These are phyloP conservation scores for Colletotrichum noveboracense DNA, from an alignment of 2,329 filamentous ascomycete genomes.

Conservation along the genomic window DNA sequence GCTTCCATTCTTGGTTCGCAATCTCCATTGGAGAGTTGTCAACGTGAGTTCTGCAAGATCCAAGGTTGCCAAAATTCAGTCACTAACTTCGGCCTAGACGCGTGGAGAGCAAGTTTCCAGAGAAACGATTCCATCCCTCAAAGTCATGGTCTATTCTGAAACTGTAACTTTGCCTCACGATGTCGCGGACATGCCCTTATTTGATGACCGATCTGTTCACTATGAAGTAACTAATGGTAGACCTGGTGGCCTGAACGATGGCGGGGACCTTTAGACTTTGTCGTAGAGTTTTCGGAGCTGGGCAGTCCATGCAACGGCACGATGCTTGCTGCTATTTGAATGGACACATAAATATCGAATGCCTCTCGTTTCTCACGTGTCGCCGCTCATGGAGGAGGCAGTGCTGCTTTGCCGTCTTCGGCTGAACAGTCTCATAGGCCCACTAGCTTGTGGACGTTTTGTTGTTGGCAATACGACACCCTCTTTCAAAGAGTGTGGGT, in stretches of 20 bases:
- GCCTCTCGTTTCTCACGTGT: neutral
- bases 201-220: neutral
- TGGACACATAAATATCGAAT: neutral
- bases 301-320: neutral
- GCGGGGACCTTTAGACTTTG: neutral
- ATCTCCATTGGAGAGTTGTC: neutral
- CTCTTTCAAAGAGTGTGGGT: constrained; percentile 25
- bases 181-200: neutral
- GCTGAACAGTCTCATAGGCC: constrained; percentile 3
- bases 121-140: neutral
- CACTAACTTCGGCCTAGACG: neutral
- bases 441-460: neutral
- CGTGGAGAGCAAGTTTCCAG: neutral
- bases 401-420: neutral
- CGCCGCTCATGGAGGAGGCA: neutral
- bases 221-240: neutral
- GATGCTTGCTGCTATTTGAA: neutral
- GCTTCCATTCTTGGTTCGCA: neutral
- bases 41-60: neutral
- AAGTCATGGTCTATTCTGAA: neutral
- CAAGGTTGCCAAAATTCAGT: neutral
- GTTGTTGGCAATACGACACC: neutral
- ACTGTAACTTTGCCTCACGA: neutral
- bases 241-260: neutral
- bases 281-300: neutral